Base-by-base conservation (phyloP, 495 filamentous ascomycete genomes). In the Penicillium cataractarum region DNA sequence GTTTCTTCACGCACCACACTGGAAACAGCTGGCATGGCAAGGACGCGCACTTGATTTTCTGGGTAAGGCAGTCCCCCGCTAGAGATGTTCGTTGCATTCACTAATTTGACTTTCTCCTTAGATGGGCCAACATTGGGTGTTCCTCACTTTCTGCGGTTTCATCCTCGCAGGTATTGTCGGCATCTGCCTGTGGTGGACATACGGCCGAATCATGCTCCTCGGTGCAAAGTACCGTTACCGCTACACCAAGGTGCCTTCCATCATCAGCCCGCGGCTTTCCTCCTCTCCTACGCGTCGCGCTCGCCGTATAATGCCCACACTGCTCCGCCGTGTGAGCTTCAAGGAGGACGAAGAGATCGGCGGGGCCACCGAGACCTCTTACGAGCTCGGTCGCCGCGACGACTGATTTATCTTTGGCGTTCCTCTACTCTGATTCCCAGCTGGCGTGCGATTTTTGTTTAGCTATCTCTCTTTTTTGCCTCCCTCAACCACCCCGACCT, bases 11-110 rank as follows among this genome's bases (percentile, higher is more conserved):
- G 21, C 87, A 91, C 65, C 84, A 90, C 65, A 81, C 82, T 33
- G 90, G 90, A 21, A 91, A 85, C 73, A 89, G 86, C 67, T 93
- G 90, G 90, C 90, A 93, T 69, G 83, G 83, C 22, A 85, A 83
- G 60, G 90, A 93, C 66, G 90, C 91, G 9, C 79, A 83, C 67
- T 72, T 91, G 5, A 91, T 93, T 66, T 91, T 93, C 74, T 93
- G 90, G 89, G 80, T 84, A 73, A 68, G 80, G 8, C 15, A 7
- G 12, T 42, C 6, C 55, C 8, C 6, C 17, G 17, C 2, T n/a
- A n/a, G n/a, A n/a, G n/a, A n/a, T n/a, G n/a, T 13, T 9, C 3
- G 19, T 46, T 2, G 19, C 42, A 24, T 12, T 46, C 42, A 46
- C 42, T 46, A 46, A 46, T 22, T 8, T 13, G 2, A 6, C 0